A percentile compares a stretch with the other conserved stretches of the same genome.
Evolutionary conservation across 2,329 filamentous ascomycete genomes (phyloP).

Genomic region (Mollisiaceae sp.): DNA sequence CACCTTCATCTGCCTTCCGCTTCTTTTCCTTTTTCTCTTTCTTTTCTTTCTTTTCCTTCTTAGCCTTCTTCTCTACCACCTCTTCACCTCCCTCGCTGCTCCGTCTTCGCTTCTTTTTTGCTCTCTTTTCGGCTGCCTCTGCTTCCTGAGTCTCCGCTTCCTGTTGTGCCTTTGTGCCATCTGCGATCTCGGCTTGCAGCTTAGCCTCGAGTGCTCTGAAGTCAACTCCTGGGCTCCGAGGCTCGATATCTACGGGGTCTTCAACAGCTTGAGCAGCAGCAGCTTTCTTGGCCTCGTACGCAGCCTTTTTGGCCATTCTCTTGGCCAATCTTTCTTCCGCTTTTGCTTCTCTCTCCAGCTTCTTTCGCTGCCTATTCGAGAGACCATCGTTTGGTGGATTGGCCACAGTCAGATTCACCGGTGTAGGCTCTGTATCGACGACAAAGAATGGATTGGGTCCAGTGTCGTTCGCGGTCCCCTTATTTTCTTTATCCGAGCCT

Average conservation of each 20-base stretch:
- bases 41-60: conserved; percentile 26
- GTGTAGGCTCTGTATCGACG: conserved; percentile 36
- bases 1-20: conserved; percentile 21
- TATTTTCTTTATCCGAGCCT: conserved; percentile 9
- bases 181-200: conserved; percentile 35
- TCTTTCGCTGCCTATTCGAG: conserved; percentile 42
- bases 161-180: conserved; percentile 26
- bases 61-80: conserved; percentile 20
- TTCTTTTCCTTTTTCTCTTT: conserved; percentile 27
- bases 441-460: conserved; percentile 36
- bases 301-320: conserved; percentile 47
- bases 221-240: conserved; percentile 25
- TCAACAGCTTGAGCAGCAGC: conserved; percentile 8
- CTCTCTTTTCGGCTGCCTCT: conserved; percentile 15
- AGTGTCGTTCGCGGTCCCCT: conserved; percentile 3
- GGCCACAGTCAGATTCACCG: conserved; percentile 18
- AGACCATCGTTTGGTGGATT: conserved; percentile 19
- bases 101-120: conserved; percentile 28
- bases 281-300: conserved; percentile 17
- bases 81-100: conserved; percentile 23
- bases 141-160: conserved; percentile 20
- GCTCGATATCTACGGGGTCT: conserved; percentile 12
- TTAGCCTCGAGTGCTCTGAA: conserved; percentile 32
- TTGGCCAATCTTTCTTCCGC: conserved; percentile 63
- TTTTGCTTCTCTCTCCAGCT: conserved; percentile 53